Evolutionary conservation across 331 rosid species (phyloP).

Genomic region (Stylosanthes scabra): DNA sequence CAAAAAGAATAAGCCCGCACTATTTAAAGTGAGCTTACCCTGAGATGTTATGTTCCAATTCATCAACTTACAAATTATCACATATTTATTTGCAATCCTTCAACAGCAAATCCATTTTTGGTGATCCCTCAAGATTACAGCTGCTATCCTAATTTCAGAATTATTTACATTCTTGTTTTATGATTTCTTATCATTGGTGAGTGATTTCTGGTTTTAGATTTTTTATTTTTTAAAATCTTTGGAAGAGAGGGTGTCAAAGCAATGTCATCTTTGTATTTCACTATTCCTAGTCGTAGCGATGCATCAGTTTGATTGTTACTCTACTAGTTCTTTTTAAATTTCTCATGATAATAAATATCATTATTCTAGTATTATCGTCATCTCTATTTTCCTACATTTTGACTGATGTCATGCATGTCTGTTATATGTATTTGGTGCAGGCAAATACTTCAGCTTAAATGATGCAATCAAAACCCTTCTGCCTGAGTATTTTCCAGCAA

Average conservation of each 20-base stretch:
- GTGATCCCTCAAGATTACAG: background rate
- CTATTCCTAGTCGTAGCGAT: background rate
- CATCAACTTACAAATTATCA: background rate
- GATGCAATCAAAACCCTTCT: conserved; percentile 81
- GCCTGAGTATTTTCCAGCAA: conserved; percentile 65
- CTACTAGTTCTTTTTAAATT: background rate
- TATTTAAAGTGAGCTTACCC: background rate
- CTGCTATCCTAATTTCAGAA: background rate
- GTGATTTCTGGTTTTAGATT: background rate
- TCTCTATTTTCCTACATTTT: background rate
- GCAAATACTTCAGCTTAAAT: conserved; percentile 67
- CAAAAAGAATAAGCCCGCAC: background rate
- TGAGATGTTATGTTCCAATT: background rate
- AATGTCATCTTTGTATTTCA: background rate
- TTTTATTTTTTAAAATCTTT: no score
- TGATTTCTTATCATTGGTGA: background rate
- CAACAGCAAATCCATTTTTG: conserved; percentile 8
- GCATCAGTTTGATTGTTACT: background rate
- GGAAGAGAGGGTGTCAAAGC: no score
- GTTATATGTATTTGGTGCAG: conserved; percentile 52
- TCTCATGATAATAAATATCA: background rate
- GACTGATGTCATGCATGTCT: background rate
- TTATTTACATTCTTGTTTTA: conserved; percentile 4
- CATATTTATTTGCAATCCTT: background rate
- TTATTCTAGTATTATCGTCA: background rate